Base-by-base conservation (phyloP, 306 rosid species). In the Casuarina equisetifolia region DNA sequence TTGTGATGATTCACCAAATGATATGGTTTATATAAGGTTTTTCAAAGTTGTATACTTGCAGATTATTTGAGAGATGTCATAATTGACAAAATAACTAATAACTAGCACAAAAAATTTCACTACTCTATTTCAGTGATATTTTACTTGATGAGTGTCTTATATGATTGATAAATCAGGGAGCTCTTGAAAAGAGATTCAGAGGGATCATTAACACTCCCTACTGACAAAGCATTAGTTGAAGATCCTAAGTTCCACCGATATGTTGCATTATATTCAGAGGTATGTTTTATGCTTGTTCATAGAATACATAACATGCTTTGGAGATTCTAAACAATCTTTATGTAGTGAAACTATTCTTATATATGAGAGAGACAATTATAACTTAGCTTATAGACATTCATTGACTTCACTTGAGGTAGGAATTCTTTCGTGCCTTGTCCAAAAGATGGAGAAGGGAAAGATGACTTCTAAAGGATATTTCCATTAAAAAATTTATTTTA, bases 241-340 rank as follows among this genome's bases (percentile, higher is more conserved):
- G 99, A 92, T 81, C 79, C 88, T 45, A 16, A 0, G 46, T 95
- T 95, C 63, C 69, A 44, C 51, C 25, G 36, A 63, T 87, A 81
- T 64, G 97, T 95, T n/a, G 88, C 82, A 81, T 77, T 57, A 17
- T 95, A 89, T 78, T 97, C 92, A 4, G 25, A 82, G 87, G 97
- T 38, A 57, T 3, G 32, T 9, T 43, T 69, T 46, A 32, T 35
- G 53, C 49, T 63, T 0, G 12, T 51, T 38, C 17, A 3, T 42
- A n/a, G 32, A 39, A 3, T 39, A 42, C 4, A 11, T 57, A 51
- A n/a, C 9, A 19, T 19, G 20, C 20, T 6, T 61, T 32, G 36
- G 43, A 3, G 68, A 61, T 61, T 61, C 12, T 7, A 13, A 61
- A 4, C 4, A 3, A 11, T 35, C 3, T 12, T 6, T 38, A 57